Base-by-base conservation (phyloP, 495 filamentous ascomycete species). In the Achaetomiella virescens region DNA sequence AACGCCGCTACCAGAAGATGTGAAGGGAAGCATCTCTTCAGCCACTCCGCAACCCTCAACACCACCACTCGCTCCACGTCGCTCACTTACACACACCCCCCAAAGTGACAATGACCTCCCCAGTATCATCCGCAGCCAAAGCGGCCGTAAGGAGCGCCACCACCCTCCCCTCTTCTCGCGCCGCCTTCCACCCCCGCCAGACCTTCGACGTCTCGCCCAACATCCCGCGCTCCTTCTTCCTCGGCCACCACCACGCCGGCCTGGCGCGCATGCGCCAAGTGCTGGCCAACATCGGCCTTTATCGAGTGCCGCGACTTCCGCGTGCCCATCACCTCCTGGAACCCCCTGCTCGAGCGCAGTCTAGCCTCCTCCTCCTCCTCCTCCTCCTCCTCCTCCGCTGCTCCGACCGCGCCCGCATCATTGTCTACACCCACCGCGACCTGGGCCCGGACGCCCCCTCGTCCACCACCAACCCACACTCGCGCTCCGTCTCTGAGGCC, bases 221-320 rank as follows among this genome's bases (percentile, higher is more conserved):
- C 33, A 83, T 97, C 54, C 87, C 89, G 14, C 83, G 89, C 22
- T 93, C 95, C 53, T 99, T 97, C 76, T 99, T 86, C 78, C 82
- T 97, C n/a, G 93, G 93, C 54, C 93, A 99, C 69, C 93, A 99
- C 76, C 78, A 80, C 42, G 77, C 87, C 35, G 93, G 88, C n/a
- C 75, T 97, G 20, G 74, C 74, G 18, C 85, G 87, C 67, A 97
- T 99, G 88, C 88, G 88, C 70, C 83, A 82, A 53, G 78, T 87
- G 72, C 81, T 99, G 44, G 82, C 83, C 42, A 80, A 83, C 45
- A 87, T 96, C 54, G 88, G 91, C 59, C 85, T 97, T 99, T 47
- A 82, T 99, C 54, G 93, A 99, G 72, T 96, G 91, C 71, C 87
- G 93, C 49, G 93, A 99, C 72, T 92, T 89, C 66, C 86, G 93